Evolutionary conservation across 768 basidiomycete genomes (phyloP).

Genomic region (Phallus indusiatus): DNA sequence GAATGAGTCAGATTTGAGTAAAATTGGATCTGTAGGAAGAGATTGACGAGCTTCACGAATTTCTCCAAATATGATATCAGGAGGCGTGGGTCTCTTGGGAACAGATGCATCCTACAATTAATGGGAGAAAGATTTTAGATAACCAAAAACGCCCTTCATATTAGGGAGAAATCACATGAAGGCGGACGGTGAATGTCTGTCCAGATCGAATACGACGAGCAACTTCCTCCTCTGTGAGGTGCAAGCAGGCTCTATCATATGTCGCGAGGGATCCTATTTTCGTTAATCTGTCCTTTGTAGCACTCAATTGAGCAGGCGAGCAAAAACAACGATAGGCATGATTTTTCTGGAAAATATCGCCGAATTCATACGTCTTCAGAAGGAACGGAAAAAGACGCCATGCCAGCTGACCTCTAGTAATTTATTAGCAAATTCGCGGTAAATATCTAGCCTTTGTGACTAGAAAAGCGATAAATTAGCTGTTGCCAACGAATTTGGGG

Average conservation of each 20-base stretch:
- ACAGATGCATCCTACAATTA: constrained; percentile 46
- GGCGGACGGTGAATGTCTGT: constrained; percentile 72
- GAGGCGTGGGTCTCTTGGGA: constrained; percentile 38
- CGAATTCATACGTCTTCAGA: background rate
- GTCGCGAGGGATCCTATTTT: constrained; percentile 64
- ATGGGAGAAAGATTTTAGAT: background rate
- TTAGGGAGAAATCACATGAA: constrained; percentile 53
- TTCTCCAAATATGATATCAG: constrained; percentile 70
- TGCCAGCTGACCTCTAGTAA: constrained; percentile 58
- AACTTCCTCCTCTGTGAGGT: constrained; percentile 81
- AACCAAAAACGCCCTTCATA: background rate
- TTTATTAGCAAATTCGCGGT: constrained; percentile 59
- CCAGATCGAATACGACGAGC: constrained; percentile 62
- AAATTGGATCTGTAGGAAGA: constrained; percentile 78
- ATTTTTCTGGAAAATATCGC: constrained; percentile 44
- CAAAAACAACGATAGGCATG: constrained; percentile 97
- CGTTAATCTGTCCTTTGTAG: constrained; percentile 60
- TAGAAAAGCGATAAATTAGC: constrained; percentile 23
- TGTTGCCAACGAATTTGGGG: background rate
- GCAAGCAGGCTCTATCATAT: constrained; percentile 85
- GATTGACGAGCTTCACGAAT: constrained; percentile 69
- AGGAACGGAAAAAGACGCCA: background rate
- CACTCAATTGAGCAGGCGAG: constrained; percentile 55
- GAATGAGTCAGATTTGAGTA: constrained; percentile 86
- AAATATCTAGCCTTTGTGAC: constrained; percentile 86